These are phyloP conservation scores for Triadica sebifera DNA, from an alignment of 345 rosid genomes.

Conservation along the genomic window DNA sequence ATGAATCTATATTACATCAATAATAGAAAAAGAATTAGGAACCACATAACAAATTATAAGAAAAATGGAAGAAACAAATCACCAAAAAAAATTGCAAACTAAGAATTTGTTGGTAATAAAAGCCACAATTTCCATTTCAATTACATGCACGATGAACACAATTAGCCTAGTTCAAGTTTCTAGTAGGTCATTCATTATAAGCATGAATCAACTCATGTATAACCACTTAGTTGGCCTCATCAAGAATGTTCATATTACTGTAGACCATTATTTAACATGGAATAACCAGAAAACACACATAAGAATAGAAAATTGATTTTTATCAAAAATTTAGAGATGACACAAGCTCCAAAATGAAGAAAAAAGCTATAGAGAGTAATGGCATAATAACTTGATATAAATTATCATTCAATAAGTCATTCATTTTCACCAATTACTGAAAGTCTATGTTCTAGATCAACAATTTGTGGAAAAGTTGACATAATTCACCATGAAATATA, in stretches of 20 bases:
- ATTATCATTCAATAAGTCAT: background rate
- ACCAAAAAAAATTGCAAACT: too few relatives aligned
- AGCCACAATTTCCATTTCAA: too few relatives aligned
- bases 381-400: background rate
- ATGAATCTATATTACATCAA: too few relatives aligned
- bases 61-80: too few relatives aligned
- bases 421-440: background rate
- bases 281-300: constrained; percentile 11
- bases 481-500: background rate
- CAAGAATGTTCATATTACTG: constrained; percentile 69
- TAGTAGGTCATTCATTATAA: constrained; percentile 81
- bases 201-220: constrained; percentile 91
- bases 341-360: background rate
- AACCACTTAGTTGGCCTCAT: constrained; percentile 81
- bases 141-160: constrained; percentile 98
- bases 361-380: background rate
- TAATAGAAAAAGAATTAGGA: too few relatives aligned
- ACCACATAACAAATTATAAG: too few relatives aligned
- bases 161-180: constrained; percentile 75
- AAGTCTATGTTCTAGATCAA: too few relatives aligned
- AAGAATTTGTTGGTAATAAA: too few relatives aligned
- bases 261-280: constrained; percentile 66
- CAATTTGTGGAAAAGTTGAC: background rate
- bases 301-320: background rate
- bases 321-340: background rate